phyloP scores from a whole-genome alignment of 306 rosid genomes.

The Lathyrus aphaca region DNA sequence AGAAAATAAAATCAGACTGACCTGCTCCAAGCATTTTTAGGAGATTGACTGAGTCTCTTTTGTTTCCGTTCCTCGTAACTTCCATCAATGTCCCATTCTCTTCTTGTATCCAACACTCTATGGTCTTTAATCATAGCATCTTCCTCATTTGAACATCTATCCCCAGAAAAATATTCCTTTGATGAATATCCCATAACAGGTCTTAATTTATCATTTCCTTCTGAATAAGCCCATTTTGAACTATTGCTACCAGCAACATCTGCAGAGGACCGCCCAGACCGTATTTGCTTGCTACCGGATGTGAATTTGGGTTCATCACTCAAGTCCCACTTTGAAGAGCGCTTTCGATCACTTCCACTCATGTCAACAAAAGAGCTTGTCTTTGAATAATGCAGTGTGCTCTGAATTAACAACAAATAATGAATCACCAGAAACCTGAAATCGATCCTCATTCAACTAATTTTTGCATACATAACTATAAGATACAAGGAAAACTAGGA shows the following conservation, averaged over 20 bases:
- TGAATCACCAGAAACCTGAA: constrained; percentile 34
- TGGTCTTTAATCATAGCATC: constrained; percentile 55
- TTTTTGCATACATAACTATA: constrained; percentile 28
- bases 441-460: constrained; percentile 8
- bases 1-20: constrained; percentile 61
- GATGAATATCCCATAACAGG: constrained; percentile 52
- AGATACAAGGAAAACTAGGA: constrained; percentile 17
- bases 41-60: constrained; percentile 65
- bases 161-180: constrained; percentile 65
- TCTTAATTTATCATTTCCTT: constrained; percentile 58
- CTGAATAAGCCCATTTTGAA: constrained; percentile 63
- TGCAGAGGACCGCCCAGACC: constrained; percentile 61
- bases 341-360: constrained; percentile 84
- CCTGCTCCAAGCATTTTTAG: constrained; percentile 71
- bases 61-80: constrained; percentile 74
- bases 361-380: constrained; percentile 51
- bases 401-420: constrained; percentile 47
- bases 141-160: constrained; percentile 66
- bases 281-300: constrained; percentile 57
- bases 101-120: constrained; percentile 51
- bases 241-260: constrained; percentile 63
- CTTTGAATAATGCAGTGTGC: constrained; percentile 39
- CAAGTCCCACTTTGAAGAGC: constrained; percentile 91
- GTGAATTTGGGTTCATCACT: constrained; percentile 63
- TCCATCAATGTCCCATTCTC: constrained; percentile 69